Percentiles rank a stretch among this genome's conserved stretches.
These are phyloP conservation scores for Hanseniaspora guilliermondii DNA, from an alignment of 805 yeast species.

Conservation along the genomic window DNA sequence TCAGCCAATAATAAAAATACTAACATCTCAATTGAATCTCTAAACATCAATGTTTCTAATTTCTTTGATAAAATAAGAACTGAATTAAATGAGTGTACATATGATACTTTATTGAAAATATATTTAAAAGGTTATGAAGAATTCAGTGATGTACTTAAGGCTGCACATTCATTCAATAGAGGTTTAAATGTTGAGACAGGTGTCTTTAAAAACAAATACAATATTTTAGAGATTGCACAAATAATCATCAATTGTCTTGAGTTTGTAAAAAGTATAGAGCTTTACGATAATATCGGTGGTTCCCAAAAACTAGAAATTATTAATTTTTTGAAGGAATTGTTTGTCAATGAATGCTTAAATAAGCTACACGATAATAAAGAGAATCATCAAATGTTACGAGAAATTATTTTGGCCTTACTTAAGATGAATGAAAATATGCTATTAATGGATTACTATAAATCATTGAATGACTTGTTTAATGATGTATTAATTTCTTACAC, in stretches of 20 bases:
- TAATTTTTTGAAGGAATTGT: slow-evolving; percentile 37
- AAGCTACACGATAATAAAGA: slow-evolving; percentile 54
- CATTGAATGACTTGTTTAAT: slow-evolving; percentile 26
- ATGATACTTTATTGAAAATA: not conserved
- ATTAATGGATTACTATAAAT: slow-evolving; percentile 32
- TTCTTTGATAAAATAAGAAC: not conserved
- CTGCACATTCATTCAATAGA: not conserved
- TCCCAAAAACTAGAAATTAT: slow-evolving; percentile 19
- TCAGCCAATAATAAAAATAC: not conserved
- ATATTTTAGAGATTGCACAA: not conserved
- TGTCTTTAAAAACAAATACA: not conserved
- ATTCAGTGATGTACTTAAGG: not conserved
- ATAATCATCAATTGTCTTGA: not conserved
- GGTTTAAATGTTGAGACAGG: not conserved
- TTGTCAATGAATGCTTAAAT: slow-evolving; percentile 54
- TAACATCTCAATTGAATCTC: not conserved
- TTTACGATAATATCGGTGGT: slow-evolving; percentile 13
- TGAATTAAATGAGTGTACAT: not conserved
- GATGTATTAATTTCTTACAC: slow-evolving; percentile 24
- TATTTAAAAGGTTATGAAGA: not conserved
- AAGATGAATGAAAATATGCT: slow-evolving; percentile 30
- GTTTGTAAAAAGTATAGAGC: not conserved
- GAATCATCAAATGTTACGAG: slow-evolving; percentile 32
- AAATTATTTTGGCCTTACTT: slow-evolving; percentile 26
- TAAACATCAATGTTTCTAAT: not conserved